Evolutionary conservation across 208 protist species (phyloP).

Genomic region (Endotrypanum monterogeii): DNA sequence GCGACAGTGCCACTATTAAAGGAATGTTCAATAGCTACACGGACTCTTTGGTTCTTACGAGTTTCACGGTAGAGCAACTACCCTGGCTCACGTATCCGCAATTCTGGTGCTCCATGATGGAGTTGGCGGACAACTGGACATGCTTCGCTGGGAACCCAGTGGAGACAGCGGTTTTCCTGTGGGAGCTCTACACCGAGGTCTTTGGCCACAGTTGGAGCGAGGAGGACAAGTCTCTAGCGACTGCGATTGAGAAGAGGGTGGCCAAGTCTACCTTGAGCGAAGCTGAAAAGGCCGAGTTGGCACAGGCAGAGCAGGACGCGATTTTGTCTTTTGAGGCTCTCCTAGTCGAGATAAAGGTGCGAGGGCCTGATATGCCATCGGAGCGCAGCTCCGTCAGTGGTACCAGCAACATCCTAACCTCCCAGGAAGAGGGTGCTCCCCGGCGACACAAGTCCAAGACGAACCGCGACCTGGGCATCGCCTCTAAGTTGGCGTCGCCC

Average conservation of each 20-base stretch:
- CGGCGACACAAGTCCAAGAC: background rate
- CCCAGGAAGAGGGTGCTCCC: background rate
- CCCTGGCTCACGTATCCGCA: conserved; percentile 76
- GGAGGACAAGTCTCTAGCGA: conserved; percentile 55
- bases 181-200: conserved; percentile 84
- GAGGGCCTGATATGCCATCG: conserved; percentile 9
- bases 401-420: background rate
- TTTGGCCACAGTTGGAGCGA: conserved; percentile 80
- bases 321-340: conserved; percentile 51
- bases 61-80: conserved; percentile 38
- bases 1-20: background rate
- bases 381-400: conserved; percentile 1
- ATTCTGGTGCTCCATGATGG: conserved; percentile 87
- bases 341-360: conserved; percentile 36
- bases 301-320: conserved; percentile 30
- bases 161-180: conserved; percentile 75
- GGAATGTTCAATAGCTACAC: background rate
- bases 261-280: conserved; percentile 18
- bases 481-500: background rate
- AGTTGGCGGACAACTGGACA: conserved; percentile 90
- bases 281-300: conserved; percentile 19
- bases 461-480: background rate
- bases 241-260: conserved; percentile 35
- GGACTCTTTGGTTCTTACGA: conserved; percentile 12
- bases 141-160: conserved; percentile 54